Percentiles rank a stretch among this genome's conserved stretches.
Evolutionary conservation across 2,329 filamentous ascomycete species (phyloP).

Genomic region (Alternaria sp.): DNA sequence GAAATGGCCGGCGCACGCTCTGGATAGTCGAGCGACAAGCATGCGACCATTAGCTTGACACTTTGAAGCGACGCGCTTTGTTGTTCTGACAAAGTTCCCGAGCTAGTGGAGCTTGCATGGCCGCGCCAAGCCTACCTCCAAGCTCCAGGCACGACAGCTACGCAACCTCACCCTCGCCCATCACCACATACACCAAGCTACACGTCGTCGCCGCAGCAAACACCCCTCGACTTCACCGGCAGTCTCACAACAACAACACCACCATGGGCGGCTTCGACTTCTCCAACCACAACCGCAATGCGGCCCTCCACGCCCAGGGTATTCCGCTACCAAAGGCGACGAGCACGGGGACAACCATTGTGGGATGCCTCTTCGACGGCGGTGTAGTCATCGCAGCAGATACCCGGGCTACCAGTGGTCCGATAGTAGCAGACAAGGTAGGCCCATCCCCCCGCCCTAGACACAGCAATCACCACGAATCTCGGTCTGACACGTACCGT

Average conservation of each 20-base stretch:
- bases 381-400: constrained; percentile 99
- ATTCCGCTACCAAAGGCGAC: constrained; percentile 96
- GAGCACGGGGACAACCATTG: constrained; percentile 98
- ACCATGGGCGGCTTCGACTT: constrained; percentile 83
- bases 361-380: constrained; percentile 94
- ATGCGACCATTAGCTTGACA: constrained; percentile 22
- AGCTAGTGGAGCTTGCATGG: constrained; percentile 16
- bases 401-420: constrained; percentile 94
- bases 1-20: constrained; percentile 35
- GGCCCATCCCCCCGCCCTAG: constrained; percentile 11
- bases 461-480: background rate
- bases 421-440: constrained; percentile 98
- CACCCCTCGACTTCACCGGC: background rate
- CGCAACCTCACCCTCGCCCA: constrained; percentile 28
- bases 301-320: constrained; percentile 90
- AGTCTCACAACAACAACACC: constrained; percentile 49
- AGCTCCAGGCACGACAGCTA: constrained; percentile 41
- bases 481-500: constrained; percentile 23
- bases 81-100: constrained; percentile 27
- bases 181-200: background rate
- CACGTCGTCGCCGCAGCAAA: background rate
- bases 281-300: constrained; percentile 99
- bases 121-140: constrained; percentile 20
- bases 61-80: constrained; percentile 23
- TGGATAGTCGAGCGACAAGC: constrained; percentile 31